Conservation (phyloP, 805 yeast genomes). For the Barnettozyma botsteinii region DNA sequence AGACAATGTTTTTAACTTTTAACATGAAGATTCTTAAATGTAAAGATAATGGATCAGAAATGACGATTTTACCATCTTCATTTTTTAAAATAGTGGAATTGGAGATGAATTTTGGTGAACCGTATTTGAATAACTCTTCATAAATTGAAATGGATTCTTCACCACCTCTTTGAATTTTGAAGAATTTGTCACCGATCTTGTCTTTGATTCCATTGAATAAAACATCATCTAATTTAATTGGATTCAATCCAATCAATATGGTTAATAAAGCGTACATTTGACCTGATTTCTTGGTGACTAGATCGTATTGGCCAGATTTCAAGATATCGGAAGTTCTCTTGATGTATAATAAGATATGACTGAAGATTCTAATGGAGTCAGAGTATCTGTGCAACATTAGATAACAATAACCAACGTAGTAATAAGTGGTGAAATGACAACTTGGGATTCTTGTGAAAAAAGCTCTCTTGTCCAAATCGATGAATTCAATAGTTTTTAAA, state of each 20-base stretch:
- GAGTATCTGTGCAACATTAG: slow-evolving; percentile 45
- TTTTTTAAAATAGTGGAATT: slow-evolving; percentile 32
- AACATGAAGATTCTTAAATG: slow-evolving; percentile 40
- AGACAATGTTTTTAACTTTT: slow-evolving; percentile 33
- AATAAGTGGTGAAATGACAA: slow-evolving; percentile 45
- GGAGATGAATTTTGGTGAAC: slow-evolving; percentile 44
- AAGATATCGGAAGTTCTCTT: slow-evolving; percentile 40
- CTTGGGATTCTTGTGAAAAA: slow-evolving; percentile 42
- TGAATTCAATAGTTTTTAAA: slow-evolving; percentile 41
- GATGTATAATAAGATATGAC: slow-evolving; percentile 41
- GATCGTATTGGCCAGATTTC: slow-evolving; percentile 39
- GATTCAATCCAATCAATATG: slow-evolving; percentile 39
- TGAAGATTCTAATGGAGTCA: slow-evolving; percentile 44
- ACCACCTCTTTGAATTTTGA: slow-evolving; percentile 37
- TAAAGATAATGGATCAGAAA: slow-evolving; percentile 37
- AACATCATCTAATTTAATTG: slow-evolving; percentile 41
- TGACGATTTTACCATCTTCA: slow-evolving; percentile 17
- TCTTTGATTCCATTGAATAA: slow-evolving; percentile 40
- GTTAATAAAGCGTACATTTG: slow-evolving; percentile 48
- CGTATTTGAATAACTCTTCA: slow-evolving; percentile 42
- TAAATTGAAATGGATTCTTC: slow-evolving; percentile 35
- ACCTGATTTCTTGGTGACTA: slow-evolving; percentile 41
- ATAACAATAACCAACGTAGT: slow-evolving; percentile 46
- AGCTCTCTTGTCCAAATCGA: slow-evolving; percentile 42
- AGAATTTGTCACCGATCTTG: slow-evolving; percentile 40